Evolutionary conservation across 768 basidiomycete genomes (phyloP), one percentile per base, ranked within the genome.

Genomic region (Tulasnella sp.): DNA sequence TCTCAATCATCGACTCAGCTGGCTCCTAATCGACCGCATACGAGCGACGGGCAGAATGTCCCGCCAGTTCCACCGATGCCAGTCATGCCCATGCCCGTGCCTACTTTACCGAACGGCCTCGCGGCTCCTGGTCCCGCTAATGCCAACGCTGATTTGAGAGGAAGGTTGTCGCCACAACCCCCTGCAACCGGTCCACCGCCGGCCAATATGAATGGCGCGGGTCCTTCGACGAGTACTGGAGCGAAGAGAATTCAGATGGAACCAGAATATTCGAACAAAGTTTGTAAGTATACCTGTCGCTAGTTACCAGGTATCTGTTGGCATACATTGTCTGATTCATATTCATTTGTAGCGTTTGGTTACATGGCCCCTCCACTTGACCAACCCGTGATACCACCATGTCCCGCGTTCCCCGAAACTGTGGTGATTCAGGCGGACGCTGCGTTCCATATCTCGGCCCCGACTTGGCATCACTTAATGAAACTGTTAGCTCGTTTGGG

Each of bases 401-500:
- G 83, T 55, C 86, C 85, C 20, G 81, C 87, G 3, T 88, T 94
- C 84, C 93, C 93, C 5, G 90, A 91, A 79, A 87, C 92, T 61
- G 89, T 95, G n/a, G 88, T 89, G 5, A 85, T 95, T 76, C 91
- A 92, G 6, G 91, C 90, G 81, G 91, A 90, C 6, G 88, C 88
- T 16, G 87, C 91, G 13, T 86, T 93, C 78, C 92, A 94, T 82
- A 83, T 95, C 46, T 91, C 91, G 81, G 91, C 91, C 1, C 89
- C 90, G 7, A 90, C 85, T 80, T 95, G 93, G 93, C 88, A 89
- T 35, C 89, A 90, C 82, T 81, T 94, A 75, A 85, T 94, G 51
- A 92, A 90, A 81, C 83, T 94, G 57, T 89, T 95, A 89, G 93
- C 92, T 37, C 86, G 90, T 79, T 83, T 93, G 78, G 90, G 91